Percentiles rank a stretch among this genome's conserved stretches.
Conservation (phyloP, 371 early-diverging fungal genomes). For the Blakeslea trispora region DNA sequence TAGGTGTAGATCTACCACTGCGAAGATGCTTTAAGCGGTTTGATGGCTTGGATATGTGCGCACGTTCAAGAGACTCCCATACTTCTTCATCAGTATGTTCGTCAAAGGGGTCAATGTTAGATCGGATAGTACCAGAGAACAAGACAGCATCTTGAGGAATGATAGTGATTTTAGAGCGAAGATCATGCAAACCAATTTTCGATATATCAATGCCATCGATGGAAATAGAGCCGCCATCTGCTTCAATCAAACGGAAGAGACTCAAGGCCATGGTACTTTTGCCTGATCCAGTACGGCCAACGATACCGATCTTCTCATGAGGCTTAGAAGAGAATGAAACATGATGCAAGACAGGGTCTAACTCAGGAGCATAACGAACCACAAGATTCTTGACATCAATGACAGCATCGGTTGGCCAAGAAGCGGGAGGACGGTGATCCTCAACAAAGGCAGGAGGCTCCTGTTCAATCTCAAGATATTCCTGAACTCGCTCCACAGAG, state of each 20-base stretch:
- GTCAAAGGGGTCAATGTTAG: slow-evolving; percentile 74
- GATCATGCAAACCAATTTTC: slow-evolving; percentile 68
- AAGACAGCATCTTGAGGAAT: slow-evolving; percentile 87
- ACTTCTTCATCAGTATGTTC: slow-evolving; percentile 64
- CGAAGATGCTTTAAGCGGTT: slow-evolving; percentile 13
- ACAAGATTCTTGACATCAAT: slow-evolving; percentile 67
- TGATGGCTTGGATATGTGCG: slow-evolving; percentile 38
- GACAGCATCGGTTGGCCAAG: slow-evolving; percentile 76
- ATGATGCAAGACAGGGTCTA: slow-evolving; percentile 68
- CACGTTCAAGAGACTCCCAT: slow-evolving; percentile 69
- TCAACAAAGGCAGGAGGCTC: slow-evolving; percentile 61
- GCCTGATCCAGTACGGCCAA: slow-evolving; percentile 80
- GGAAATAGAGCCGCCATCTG: slow-evolving; percentile 66
- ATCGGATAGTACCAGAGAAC: slow-evolving; percentile 74
- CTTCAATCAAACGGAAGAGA: slow-evolving; percentile 78
- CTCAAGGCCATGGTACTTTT: slow-evolving; percentile 78
- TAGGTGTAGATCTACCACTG: slow-evolving; percentile 9
- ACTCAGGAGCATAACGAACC: slow-evolving; percentile 66
- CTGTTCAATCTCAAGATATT: slow-evolving; percentile 73
- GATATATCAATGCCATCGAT: slow-evolving; percentile 82
- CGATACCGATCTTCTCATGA: slow-evolving; percentile 79
- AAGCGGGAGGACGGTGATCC: slow-evolving; percentile 52
- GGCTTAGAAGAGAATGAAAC: slow-evolving; percentile 63
- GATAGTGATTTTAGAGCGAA: slow-evolving; percentile 74
- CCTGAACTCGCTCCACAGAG: slow-evolving; percentile 83